These are phyloP conservation scores for Macroventuria anomochaeta DNA, from an alignment of 2,329 filamentous ascomycete genomes.

Conservation along the genomic window DNA sequence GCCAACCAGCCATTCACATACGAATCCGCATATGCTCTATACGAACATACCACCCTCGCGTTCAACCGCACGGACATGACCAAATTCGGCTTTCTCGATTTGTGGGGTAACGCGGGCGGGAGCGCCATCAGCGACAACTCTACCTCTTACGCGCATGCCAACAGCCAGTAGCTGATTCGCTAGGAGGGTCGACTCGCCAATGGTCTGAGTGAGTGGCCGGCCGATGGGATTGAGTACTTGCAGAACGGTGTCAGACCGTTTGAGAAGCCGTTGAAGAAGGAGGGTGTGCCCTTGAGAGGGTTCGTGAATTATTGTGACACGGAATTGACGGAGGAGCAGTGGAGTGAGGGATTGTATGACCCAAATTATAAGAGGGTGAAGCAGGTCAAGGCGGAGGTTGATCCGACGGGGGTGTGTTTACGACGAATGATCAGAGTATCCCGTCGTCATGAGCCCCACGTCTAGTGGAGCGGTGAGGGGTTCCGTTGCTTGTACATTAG, in stretches of 20 bases:
- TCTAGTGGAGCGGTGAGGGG: no score
- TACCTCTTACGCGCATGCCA: constrained; percentile 14
- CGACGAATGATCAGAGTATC: constrained; percentile 23
- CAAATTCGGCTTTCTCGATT: constrained; percentile 23
- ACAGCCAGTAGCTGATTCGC: constrained; percentile 24
- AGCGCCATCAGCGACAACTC: constrained; percentile 15
- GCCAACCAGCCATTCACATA: constrained; percentile 21
- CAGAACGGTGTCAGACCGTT: constrained; percentile 24
- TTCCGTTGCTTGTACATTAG: no score
- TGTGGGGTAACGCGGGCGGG: constrained; percentile 19
- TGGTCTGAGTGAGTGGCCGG: constrained; percentile 18
- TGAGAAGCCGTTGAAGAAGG: constrained; percentile 19
- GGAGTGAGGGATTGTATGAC: constrained; percentile 26
- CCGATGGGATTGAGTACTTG: constrained; percentile 21
- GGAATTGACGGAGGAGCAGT: constrained; percentile 20
- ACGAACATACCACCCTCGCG: constrained; percentile 17
- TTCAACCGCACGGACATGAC: constrained; percentile 25
- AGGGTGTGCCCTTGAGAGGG: constrained; percentile 14
- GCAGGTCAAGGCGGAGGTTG: constrained; percentile 21
- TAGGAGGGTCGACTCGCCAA: constrained; percentile 18
- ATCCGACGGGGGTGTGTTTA: constrained; percentile 23
- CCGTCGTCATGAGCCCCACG: no score
- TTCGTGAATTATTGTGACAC: constrained; percentile 30
- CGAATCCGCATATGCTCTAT: constrained; percentile 18
- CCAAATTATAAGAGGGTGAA: constrained; percentile 27